A percentile compares a stretch with the other conserved stretches of the same genome.
Conservation (phyloP, 2,329 filamentous ascomycete genomes). For the Talaromyces albobiverticillius region DNA sequence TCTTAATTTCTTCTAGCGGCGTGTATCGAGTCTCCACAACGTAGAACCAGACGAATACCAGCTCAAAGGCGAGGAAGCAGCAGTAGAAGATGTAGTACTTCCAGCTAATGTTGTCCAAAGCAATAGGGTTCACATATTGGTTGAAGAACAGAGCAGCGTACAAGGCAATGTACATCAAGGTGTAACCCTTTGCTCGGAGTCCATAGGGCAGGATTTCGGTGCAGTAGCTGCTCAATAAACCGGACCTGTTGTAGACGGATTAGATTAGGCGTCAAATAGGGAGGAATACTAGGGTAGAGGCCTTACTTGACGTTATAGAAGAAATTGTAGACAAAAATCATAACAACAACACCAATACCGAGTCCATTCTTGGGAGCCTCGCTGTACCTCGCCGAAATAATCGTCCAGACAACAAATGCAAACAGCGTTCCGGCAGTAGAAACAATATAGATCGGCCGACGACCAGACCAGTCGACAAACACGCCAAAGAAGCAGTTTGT, state of each 20-base stretch:
- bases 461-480: conserved; percentile 55
- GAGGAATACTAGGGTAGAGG: too few species aligned
- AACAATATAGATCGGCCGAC: conserved; percentile 55
- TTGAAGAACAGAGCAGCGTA: conserved; percentile 32
- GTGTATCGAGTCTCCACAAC: conserved; percentile 32
- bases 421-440: conserved; percentile 44
- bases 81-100: conserved; percentile 40
- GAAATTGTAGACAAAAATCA: conserved; percentile 44
- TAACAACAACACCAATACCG: conserved; percentile 38
- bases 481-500: conserved; percentile 57
- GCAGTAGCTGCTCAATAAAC: conserved; percentile 26
- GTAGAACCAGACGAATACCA: conserved; percentile 27
- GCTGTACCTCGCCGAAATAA: conserved; percentile 43
- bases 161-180: conserved; percentile 25
- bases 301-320: conserved; percentile 39
- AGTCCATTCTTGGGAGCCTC: conserved; percentile 28
- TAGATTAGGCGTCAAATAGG: too few species aligned
- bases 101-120: conserved; percentile 30
- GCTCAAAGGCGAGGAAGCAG: conserved; percentile 18
- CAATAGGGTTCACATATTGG: conserved; percentile 33
- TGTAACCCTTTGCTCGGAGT: conserved; percentile 36
- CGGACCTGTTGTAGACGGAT: too few species aligned
- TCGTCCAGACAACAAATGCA: conserved; percentile 43
- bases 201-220: conserved; percentile 34
- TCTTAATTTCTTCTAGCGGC: conserved; percentile 29